Evolutionary conservation across 345 rosid species (phyloP).

Genomic region (Lumnitzera racemosa): DNA sequence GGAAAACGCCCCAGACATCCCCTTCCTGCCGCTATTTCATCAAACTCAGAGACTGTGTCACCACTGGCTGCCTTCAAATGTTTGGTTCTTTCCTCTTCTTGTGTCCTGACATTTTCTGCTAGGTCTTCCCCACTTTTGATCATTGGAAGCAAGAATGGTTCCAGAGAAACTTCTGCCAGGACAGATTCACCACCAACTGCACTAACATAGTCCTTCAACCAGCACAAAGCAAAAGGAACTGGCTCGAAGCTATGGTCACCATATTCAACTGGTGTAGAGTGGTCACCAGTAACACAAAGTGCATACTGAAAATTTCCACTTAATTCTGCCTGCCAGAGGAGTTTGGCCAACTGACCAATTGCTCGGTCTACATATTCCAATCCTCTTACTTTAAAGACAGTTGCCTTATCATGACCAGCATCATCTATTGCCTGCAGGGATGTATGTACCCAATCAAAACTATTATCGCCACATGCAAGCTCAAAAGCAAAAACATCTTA

Average conservation of each 20-base stretch:
- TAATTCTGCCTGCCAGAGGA: conserved; percentile 74
- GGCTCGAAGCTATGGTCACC: conserved; percentile 97
- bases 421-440: conserved; percentile 82
- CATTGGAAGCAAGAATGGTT: conserved; percentile 78
- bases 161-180: conserved; percentile 49
- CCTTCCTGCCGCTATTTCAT: conserved; percentile 79
- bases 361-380: conserved; percentile 84
- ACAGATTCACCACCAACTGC: conserved; percentile 68
- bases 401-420: conserved; percentile 95
- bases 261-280: conserved; percentile 92
- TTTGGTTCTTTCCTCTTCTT: conserved; percentile 14
- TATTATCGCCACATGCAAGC: neutral
- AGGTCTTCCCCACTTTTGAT: conserved; percentile 35
- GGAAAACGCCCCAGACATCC: conserved; percentile 94
- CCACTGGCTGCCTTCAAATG: conserved; percentile 34
- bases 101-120: conserved; percentile 12
- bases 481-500: neutral
- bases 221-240: conserved; percentile 74
- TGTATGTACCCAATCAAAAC: neutral
- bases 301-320: conserved; percentile 50
- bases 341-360: conserved; percentile 73
- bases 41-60: conserved; percentile 68
- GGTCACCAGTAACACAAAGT: conserved; percentile 87
- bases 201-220: conserved; percentile 57
- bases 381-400: conserved; percentile 69